Base-by-base conservation (phyloP, 495 filamentous ascomycete species). In the Daldinia grandis region DNA sequence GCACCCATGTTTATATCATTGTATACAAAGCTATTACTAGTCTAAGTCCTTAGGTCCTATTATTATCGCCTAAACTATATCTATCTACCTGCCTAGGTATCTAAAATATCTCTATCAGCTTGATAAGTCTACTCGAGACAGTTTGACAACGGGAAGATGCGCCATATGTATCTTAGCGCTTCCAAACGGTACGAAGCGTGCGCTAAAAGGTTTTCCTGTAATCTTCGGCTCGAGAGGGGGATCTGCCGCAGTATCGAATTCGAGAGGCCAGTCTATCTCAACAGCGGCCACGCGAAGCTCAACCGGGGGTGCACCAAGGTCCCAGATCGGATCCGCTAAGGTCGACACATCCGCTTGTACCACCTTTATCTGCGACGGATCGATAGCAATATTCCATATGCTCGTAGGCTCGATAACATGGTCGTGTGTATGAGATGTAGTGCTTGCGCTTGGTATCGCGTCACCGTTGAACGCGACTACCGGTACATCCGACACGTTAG, bases 81-180 rank as follows among this genome's bases (percentile, higher is more conserved):
- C 51, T 19, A 31, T 53, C 59, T 19, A n/a, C n/a, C n/a, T n/a
- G n/a, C n/a, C n/a, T n/a, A n/a, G n/a, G n/a, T n/a, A 42, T 54
- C 25, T 56, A 64, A 55, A 21, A 17, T 15, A 4, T 30, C 27
- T 31, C 47, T 61, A 62, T 66, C 40, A 66, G 25, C 17, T 66
- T 24, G 59, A 68, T n/a, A 77, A 60, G 24, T 75, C 70, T 37
- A 77, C 64, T 53, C 57, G 64, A 2, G 21, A 57, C 38, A 78
- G 51, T 12, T 72, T 9, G 1, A 81, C 66, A 19, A 69, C 63
- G 19, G 87, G 87, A 38, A 90, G 74, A 71, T 89, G 86, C 21
- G 83, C 81, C 81, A 89, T 87, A 69, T 87, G 86, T 54, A 87
- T 71, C 79, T 87, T 87, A 30, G 87, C 83, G 63, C 82, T 83